Percentiles rank a stretch among this genome's conserved stretches.
phyloP scores from a whole-genome alignment of 768 basidiomycete genomes.

The Mycena belliarum region DNA sequence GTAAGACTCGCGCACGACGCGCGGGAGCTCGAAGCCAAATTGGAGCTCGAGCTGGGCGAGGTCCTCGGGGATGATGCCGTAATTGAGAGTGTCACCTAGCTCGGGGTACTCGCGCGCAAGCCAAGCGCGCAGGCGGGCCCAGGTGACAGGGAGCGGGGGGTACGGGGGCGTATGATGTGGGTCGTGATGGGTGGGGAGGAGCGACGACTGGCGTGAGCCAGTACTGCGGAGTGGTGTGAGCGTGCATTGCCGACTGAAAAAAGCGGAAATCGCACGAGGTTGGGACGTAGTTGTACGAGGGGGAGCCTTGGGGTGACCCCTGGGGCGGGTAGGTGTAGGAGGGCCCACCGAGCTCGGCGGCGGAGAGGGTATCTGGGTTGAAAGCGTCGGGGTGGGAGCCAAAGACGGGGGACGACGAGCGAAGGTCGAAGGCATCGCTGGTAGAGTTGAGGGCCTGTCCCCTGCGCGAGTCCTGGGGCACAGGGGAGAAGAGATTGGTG shows the following conservation, averaged over 20 bases:
- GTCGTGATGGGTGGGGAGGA: constrained; percentile 71
- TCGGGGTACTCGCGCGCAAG: constrained; percentile 88
- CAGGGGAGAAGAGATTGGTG: constrained; percentile 60
- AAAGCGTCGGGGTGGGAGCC: constrained; percentile 59
- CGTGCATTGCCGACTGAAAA: background rate
- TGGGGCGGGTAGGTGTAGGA: constrained; percentile 82
- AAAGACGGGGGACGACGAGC: constrained; percentile 66
- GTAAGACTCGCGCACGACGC: constrained; percentile 89
- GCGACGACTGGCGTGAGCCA: constrained; percentile 46
- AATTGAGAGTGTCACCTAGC: constrained; percentile 93
- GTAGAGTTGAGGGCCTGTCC: constrained; percentile 76
- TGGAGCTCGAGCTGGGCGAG: constrained; percentile 81
- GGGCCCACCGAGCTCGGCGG: constrained; percentile 51
- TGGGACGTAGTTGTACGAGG: constrained; percentile 61
- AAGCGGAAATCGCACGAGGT: constrained; percentile 36
- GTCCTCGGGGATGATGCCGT: constrained; percentile 79
- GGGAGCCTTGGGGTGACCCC: constrained; percentile 61
- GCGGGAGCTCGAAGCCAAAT: constrained; percentile 82
- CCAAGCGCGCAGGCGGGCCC: constrained; percentile 83
- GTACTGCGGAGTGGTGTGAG: constrained; percentile 13
- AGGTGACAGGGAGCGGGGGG: constrained; percentile 81
- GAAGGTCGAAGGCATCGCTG: constrained; percentile 86
- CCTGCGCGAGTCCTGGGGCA: constrained; percentile 49
- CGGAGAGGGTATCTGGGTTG: constrained; percentile 51
- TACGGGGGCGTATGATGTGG: constrained; percentile 54